Evolutionary conservation across 768 basidiomycete species (phyloP), one percentile per base, ranked within the genome.

Genomic region (Pleurotus eryngii): DNA sequence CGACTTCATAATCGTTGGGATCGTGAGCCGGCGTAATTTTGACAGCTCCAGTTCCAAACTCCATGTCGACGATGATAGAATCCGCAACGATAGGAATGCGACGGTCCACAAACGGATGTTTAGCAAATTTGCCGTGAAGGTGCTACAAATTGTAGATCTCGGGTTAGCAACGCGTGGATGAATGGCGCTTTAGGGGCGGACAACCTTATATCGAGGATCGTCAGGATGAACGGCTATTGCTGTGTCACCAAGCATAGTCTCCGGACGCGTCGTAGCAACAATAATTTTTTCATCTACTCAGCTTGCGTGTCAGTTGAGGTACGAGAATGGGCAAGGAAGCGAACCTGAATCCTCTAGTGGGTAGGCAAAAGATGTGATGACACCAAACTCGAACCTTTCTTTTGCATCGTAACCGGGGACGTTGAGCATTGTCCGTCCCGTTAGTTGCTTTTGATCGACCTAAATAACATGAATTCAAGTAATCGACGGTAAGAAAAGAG

Each of bases 11-110:
- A 80, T 98, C 96, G 67, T 95, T 95, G 14, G 87, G 90, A 69
- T 98, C 97, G 67, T 98, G 97, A 0, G 96, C 97, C 14, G 97
- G 97, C 0, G 97, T 98, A 66, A 98, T 98, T 77, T 99, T 98
- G 51, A 98, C 96, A 0, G 96, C 97, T 68, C 97, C 97, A 27
- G 97, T 99, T 38, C 97, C 97, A 64, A 98, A 98, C 8, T 82
- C 80, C 87, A 93, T 97, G 68, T 98, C 96, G 58, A 97, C 96
- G 50, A 91, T 78, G 69, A 94, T 89, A 18, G 81, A 75, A 66
- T 98, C 96, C 26, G 85, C 79, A 57, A 98, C 76, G 69, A 99
- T 96, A 12, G 93, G 96, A 46, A 99, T 76, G 14, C 85, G 83
- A 46, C 97, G 86, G 58, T 85, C 72, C 48, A 96, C 72, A 77